Evolutionary conservation across 2,329 filamentous ascomycete genomes (phyloP), one percentile per base, ranked within the genome.

Genomic region (Xylaria sp.): DNA sequence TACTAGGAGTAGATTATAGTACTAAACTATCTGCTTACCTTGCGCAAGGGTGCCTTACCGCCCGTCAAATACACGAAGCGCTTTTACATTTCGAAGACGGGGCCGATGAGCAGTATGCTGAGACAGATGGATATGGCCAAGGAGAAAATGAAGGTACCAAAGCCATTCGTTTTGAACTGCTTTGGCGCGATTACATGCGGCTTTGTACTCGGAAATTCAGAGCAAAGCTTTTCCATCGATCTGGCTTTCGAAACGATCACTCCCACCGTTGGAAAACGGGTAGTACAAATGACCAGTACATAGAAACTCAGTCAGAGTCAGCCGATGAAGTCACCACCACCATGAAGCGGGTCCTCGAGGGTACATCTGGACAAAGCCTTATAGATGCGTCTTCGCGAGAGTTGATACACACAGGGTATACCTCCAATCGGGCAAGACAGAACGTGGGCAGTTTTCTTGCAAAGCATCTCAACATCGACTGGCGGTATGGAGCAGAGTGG

Each of bases 161-260:
- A 41, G 87, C 85, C 0, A 86, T 95, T 0, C 87, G 92, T 0
- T 90, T 92, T 65, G 92, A 95, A 76, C 82, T 96, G 0, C 79
- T 95, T 0, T 94, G 91, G 92, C 84, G 92, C 50, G 93, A 95
- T 75, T 95, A 94, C 75, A 94, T 95, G 90, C 86, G 91, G 0
- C 85, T 95, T 0, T 93, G 91, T 76, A 90, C 89, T 6, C 85
- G 86, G 39, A 94, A 94, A 74, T 94, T 92, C 70, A 87, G 88
- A 0, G 76, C 79, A 18, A 87, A 86, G 25, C 84, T 95, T 3
- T 95, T 93, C 77, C 81, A 82, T 13, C 79, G 90, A 1, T 83
- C 85, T 4, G 92, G 93, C 0, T 93, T 93, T 73, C 86, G 87
- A 18, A 79, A 81, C 13, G 80, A 82, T 8, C 79, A 81, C 31